phyloP scores from a whole-genome alignment of 202 grass and related monocot genomes.

The Panicum virgatum region DNA sequence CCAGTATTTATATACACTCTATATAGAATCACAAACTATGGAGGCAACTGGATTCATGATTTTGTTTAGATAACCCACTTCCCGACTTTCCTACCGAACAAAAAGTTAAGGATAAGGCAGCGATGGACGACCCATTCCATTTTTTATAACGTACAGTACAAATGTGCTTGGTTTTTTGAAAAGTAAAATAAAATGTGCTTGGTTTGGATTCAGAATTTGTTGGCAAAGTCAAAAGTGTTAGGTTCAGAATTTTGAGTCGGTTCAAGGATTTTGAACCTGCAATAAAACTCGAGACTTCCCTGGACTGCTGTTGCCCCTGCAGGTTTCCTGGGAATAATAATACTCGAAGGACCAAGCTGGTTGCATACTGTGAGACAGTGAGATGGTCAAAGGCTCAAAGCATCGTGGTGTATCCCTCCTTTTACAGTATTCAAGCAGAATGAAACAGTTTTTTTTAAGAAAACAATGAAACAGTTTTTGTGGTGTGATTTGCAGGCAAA shows the following conservation, averaged over 20 bases:
- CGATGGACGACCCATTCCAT: neutral
- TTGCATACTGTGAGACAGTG: conserved; percentile 51
- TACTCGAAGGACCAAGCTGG: conserved; percentile 40
- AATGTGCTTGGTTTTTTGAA: too few relatives aligned
- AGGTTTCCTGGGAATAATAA: conserved; percentile 57
- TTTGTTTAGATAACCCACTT: neutral
- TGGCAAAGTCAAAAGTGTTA: neutral
- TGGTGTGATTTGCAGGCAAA: neutral
- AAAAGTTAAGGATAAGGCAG: neutral
- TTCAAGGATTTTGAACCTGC: neutral
- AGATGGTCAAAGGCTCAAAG: conserved; percentile 31
- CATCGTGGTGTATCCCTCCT: neutral
- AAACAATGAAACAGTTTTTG: too few relatives aligned
- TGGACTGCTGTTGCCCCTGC: neutral
- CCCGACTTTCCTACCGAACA: neutral
- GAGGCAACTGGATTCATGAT: neutral
- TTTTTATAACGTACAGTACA: too few relatives aligned
- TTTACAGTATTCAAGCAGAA: neutral
- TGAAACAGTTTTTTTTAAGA: neutral
- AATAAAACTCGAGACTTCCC: neutral
- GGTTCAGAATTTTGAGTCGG: neutral
- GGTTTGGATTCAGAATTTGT: neutral
- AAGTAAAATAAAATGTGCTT: too few relatives aligned
- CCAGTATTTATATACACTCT: too few relatives aligned
- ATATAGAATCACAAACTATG: too few relatives aligned